Evolutionary conservation across 179 eudicot genomes (phyloP).

Genomic region (Sideroxylon spinosum): DNA sequence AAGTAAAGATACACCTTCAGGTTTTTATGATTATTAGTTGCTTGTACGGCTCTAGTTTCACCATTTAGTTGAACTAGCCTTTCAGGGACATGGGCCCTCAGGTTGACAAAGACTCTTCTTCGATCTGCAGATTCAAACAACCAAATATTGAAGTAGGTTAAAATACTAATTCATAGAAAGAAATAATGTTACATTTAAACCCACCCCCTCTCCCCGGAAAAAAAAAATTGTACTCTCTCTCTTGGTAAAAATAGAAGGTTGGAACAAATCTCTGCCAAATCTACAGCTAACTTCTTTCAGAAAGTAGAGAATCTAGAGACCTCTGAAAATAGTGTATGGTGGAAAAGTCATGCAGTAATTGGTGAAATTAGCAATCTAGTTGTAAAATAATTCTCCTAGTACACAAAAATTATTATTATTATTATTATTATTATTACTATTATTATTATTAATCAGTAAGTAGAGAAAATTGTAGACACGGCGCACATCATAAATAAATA

Average conservation of each 20-base stretch:
- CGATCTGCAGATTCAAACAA: constrained; percentile 49
- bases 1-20: constrained; percentile 82
- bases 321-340: background rate
- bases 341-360: background rate
- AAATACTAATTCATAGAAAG: background rate
- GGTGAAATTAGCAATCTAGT: background rate
- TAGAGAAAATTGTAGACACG: background rate
- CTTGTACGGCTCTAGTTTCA: constrained; percentile 70
- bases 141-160: background rate
- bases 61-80: constrained; percentile 54
- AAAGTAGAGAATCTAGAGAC: background rate
- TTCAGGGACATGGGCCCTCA: constrained; percentile 77
- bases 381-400: background rate
- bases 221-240: background rate
- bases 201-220: background rate
- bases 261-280: background rate
- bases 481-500: background rate
- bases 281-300: background rate
- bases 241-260: background rate
- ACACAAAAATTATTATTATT: too few relatives aligned
- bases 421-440: too few relatives aligned
- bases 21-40: constrained; percentile 58
- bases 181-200: background rate
- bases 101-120: constrained; percentile 52
- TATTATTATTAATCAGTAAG: background rate